A percentile compares a stretch with the other conserved stretches of the same genome.
Conservation (phyloP, 257 asterid species). For the Solanum commersonii region DNA sequence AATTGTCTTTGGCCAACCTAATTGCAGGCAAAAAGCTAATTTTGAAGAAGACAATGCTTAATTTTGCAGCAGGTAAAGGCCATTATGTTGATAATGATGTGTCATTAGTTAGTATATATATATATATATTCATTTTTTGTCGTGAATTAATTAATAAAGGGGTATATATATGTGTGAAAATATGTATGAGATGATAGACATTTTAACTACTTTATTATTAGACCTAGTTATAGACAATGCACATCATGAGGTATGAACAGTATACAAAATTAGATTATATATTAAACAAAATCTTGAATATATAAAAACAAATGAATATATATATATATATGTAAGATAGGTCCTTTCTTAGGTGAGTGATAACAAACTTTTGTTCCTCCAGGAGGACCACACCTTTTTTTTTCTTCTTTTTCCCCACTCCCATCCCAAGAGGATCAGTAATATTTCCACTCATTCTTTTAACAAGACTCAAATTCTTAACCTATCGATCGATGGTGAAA, state of each 20-base stretch:
- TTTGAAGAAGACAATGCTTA: background rate
- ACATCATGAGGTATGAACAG: background rate
- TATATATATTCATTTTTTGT: background rate
- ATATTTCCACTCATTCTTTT: background rate
- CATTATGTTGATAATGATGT: background rate
- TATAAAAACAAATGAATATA: background rate
- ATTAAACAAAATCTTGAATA: background rate
- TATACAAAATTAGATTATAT: background rate
- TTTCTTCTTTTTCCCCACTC: background rate
- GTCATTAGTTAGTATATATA: background rate
- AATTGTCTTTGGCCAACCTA: background rate
- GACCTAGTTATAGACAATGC: background rate
- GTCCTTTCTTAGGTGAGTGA: background rate
- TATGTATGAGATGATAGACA: background rate
- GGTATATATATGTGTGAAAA: background rate
- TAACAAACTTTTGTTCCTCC: background rate
- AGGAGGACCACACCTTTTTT: background rate
- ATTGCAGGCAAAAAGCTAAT: background rate
- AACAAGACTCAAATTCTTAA: background rate
- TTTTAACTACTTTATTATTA: background rate
- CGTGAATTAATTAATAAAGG: background rate
- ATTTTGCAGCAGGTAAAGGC: background rate
- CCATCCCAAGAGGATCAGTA: background rate
- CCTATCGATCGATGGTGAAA: background rate
- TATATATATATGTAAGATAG: background rate